Conservation (phyloP, 2,329 filamentous ascomycete genomes). For the Colletotrichum tanaceti region DNA sequence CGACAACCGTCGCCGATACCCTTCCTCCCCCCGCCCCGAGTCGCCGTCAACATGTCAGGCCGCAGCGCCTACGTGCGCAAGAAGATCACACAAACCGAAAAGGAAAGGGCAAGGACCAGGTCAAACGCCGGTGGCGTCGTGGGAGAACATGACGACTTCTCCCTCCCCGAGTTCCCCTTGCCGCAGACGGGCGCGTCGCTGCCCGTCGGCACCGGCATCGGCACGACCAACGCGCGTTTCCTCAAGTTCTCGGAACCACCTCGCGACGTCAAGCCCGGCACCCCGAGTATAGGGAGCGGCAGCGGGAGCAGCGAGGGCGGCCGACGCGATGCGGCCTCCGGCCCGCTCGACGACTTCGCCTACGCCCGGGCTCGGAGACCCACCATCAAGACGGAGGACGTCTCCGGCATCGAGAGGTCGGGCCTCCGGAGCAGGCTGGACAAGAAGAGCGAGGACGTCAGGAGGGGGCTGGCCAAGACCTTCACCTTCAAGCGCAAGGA, state of each 20-base stretch:
- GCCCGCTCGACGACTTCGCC: slow-evolving; percentile 56
- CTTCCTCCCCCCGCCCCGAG: no score
- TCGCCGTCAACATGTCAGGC: slow-evolving; percentile 61
- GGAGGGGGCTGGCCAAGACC: slow-evolving; percentile 64
- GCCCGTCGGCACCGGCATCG: slow-evolving; percentile 52
- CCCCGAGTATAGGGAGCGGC: slow-evolving; percentile 51
- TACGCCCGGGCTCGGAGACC: slow-evolving; percentile 58
- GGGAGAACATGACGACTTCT: slow-evolving; percentile 52
- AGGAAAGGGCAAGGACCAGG: slow-evolving; percentile 52
- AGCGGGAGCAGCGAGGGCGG: slow-evolving; percentile 54
- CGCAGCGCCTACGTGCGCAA: slow-evolving; percentile 69
- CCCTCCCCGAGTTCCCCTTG: slow-evolving; percentile 53
- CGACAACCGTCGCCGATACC: background rate
- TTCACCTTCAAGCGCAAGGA: slow-evolving; percentile 64
- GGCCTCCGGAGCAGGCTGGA: slow-evolving; percentile 64
- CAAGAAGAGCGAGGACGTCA: slow-evolving; percentile 66
- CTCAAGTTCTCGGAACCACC: slow-evolving; percentile 59
- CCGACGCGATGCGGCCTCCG: slow-evolving; percentile 46
- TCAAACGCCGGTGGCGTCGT: slow-evolving; percentile 46
- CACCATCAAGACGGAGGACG: slow-evolving; percentile 60
- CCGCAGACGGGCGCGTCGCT: slow-evolving; percentile 50
- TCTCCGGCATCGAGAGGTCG: slow-evolving; percentile 66
- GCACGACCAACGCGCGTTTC: slow-evolving; percentile 57
- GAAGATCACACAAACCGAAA: slow-evolving; percentile 64
- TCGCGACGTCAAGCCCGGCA: slow-evolving; percentile 47